These are phyloP conservation scores for Ceratocystis smalleyi DNA, from an alignment of 2,329 filamentous ascomycete species.

Conservation along the genomic window DNA sequence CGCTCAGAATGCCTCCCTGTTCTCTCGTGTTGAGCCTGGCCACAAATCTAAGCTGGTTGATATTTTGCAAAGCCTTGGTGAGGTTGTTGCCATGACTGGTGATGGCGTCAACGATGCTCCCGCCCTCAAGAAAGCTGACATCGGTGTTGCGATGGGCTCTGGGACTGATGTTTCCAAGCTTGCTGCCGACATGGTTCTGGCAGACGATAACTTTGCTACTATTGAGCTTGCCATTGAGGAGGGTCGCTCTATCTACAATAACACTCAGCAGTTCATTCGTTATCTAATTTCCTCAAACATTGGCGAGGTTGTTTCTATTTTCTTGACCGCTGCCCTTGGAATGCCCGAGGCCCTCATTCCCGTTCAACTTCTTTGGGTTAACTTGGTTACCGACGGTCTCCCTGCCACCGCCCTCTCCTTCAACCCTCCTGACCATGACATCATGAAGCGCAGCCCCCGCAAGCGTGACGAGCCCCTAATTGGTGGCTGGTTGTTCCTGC, in stretches of 20 bases:
- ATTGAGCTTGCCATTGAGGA: slow-evolving; percentile 94
- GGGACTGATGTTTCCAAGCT: slow-evolving; percentile 95
- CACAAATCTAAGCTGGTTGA: slow-evolving; percentile 98
- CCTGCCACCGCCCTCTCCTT: slow-evolving; percentile 93
- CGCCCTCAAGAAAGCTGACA: slow-evolving; percentile 94
- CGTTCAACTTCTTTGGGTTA: slow-evolving; percentile 96
- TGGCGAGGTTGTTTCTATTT: slow-evolving; percentile 96
- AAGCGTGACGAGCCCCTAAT: slow-evolving; percentile 89
- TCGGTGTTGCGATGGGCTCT: slow-evolving; percentile 96
- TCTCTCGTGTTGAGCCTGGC: slow-evolving; percentile 85
- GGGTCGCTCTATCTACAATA: slow-evolving; percentile 97
- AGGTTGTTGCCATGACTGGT: slow-evolving; percentile 98
- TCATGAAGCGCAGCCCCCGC: slow-evolving; percentile 83
- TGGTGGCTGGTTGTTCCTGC: slow-evolving; percentile 90
- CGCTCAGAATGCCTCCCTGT: slow-evolving; percentile 72
- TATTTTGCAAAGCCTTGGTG: slow-evolving; percentile 76
- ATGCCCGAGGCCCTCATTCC: slow-evolving; percentile 97
- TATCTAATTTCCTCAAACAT: slow-evolving; percentile 99
- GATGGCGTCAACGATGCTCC: slow-evolving; percentile 98
- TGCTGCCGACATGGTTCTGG: slow-evolving; percentile 94
- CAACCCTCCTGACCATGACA: slow-evolving; percentile 95
- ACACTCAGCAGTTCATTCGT: slow-evolving; percentile 98
- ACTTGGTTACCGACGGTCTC: slow-evolving; percentile 91
- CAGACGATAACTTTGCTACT: slow-evolving; percentile 97
- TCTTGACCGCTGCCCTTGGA: slow-evolving; percentile 85